Evolutionary conservation across 2,329 filamentous ascomycete genomes (phyloP), one percentile per base, ranked within the genome.

Genomic region (Colletotrichum higginsianum): DNA sequence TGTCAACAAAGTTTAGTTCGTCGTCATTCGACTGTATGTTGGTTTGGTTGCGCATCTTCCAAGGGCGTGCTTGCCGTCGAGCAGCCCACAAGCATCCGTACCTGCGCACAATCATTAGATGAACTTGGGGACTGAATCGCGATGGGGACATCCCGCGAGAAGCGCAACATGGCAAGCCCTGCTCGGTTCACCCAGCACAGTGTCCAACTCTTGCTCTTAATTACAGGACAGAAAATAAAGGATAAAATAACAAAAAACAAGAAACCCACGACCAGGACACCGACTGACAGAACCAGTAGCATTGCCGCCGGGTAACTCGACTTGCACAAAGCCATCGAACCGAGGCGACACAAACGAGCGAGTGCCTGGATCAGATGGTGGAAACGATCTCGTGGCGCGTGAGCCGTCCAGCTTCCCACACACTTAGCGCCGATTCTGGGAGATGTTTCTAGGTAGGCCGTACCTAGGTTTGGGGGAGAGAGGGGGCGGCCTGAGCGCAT

Each of bases 21-120:
- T 65, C 66, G 47, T 50, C 66, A 61, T 49, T 61, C 66, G 49
- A 53, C 60, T 30, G 49, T 58, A 53, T 21, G 52, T 62, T 44
- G 18, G 42, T 23, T 71, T 56, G 56, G 35, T 62, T 56, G 56
- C 23, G 49, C 49, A 46, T 56, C 11, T 38, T 44, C 16, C 70
- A 70, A 72, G 66, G 66, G 61, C 70, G 52, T 47, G 66, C 70
- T 72, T 72, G 70, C 66, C 44, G 57, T 46, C 8, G 21, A 61
- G 70, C 70, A 47, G 16, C 35, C 64, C 60, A 40, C 66, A 44
- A 61, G 42, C 66, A 53, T 21, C 40, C 47, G 30, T 50, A 46
- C 18, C 50, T 12, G 47, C 40, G 15, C 40, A 53, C 35, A 62
- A 64, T 60, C 47, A 70, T 72, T 60, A 66, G 70, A 72, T 53